These are phyloP conservation scores for Penicillium digitatum DNA, from an alignment of 2,329 filamentous ascomycete species.

Conservation along the genomic window DNA sequence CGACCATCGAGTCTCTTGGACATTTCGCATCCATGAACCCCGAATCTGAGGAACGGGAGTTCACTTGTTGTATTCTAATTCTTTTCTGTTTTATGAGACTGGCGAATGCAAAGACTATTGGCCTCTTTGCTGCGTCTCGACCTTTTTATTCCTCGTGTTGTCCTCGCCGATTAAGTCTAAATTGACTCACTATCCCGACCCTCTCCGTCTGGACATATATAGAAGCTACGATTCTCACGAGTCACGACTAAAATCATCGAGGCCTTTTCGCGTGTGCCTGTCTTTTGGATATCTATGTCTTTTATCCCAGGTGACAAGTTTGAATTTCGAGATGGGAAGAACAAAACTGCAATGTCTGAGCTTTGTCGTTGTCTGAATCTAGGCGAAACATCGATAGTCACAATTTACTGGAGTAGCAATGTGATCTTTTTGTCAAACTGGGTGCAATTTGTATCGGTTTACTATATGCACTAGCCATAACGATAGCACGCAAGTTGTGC, in stretches of 20 bases:
- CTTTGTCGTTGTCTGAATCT: neutral
- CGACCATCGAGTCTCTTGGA: neutral
- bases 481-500: too few species aligned
- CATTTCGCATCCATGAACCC: slow-evolving; percentile 3
- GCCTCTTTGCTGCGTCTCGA: neutral
- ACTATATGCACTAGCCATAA: too few species aligned
- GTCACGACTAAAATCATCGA: slow-evolving; percentile 22
- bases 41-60: neutral
- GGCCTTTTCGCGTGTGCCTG: slow-evolving; percentile 4
- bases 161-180: slow-evolving; percentile 14
- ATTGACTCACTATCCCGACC: slow-evolving; percentile 8
- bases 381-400: neutral
- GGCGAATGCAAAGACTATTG: neutral
- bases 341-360: neutral
- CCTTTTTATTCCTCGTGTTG: neutral
- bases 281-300: slow-evolving; percentile 16
- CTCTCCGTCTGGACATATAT: slow-evolving; percentile 15
- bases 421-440: neutral
- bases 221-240: slow-evolving; percentile 26
- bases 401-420: neutral
- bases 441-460: too few species aligned
- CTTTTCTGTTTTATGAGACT: neutral
- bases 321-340: neutral
- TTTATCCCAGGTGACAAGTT: slow-evolving; percentile 19
- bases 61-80: slow-evolving; percentile 2